Evolutionary conservation across 139 green algal genomes (phyloP).

Genomic region (Tetraselmis chui): DNA sequence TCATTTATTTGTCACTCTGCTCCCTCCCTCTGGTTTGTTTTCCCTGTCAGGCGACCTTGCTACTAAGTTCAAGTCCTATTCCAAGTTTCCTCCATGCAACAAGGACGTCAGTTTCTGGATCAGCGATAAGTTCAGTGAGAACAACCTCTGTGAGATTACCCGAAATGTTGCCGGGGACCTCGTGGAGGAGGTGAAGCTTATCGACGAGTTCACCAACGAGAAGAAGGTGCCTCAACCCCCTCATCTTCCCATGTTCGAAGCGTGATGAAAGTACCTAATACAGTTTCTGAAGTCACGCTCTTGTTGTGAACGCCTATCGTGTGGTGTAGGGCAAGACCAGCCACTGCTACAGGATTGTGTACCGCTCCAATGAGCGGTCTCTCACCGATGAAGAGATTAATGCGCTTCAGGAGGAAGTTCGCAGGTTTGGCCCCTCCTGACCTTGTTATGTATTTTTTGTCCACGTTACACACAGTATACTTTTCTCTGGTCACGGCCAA

Average conservation of each 20-base stretch:
- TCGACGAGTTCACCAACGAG: conserved; percentile 93
- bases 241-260: not conserved
- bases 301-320: no score
- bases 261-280: no score
- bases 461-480: not conserved
- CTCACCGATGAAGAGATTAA: conserved; percentile 98
- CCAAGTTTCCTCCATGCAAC: conserved; percentile 92
- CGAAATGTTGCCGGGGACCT: conserved; percentile 60
- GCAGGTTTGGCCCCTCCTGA: conserved; percentile 9
- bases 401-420: conserved; percentile 75
- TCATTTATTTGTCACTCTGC: conserved; percentile 12
- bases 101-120: conserved; percentile 99
- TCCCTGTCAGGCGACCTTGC: conserved; percentile 36
- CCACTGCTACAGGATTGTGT: conserved; percentile 96
- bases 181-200: conserved; percentile 90
- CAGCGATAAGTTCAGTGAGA: conserved; percentile 86
- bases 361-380: conserved; percentile 68
- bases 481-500: no score
- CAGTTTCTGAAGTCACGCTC: no score
- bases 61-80: conserved; percentile 90
- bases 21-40: not conserved
- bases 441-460: no score
- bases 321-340: conserved; percentile 62
- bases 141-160: conserved; percentile 64
- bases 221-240: conserved; percentile 58